phyloP scores from a whole-genome alignment of 2,329 filamentous ascomycete species.

The Corniculantispora saksenae region DNA sequence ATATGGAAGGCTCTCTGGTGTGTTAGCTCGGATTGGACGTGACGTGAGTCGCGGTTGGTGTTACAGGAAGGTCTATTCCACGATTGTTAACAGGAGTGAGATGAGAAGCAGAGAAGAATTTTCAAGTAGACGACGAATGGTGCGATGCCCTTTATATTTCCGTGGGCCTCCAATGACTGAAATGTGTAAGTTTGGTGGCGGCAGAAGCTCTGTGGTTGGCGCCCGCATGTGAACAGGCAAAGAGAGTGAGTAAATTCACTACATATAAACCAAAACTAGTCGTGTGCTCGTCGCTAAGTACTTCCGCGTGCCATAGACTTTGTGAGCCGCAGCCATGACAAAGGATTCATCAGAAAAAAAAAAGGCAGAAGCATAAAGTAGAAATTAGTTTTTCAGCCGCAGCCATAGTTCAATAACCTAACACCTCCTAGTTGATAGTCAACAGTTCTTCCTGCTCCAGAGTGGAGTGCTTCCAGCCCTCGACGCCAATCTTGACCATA shows the following conservation, averaged over 20 bases:
- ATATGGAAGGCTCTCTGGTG: background rate
- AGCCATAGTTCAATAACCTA: background rate
- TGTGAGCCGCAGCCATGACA: too few species aligned
- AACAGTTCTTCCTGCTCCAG: slow-evolving; percentile 34
- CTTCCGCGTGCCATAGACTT: too few species aligned
- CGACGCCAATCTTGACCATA: slow-evolving; percentile 37
- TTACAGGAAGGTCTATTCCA: too few species aligned
- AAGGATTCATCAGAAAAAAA: too few species aligned
- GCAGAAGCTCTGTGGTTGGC: background rate
- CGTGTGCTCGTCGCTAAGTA: too few species aligned
- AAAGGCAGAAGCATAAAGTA: too few species aligned
- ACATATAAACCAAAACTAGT: background rate
- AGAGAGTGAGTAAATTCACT: background rate
- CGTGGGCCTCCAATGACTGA: background rate
- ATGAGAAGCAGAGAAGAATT: too few species aligned
- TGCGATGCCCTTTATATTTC: background rate
- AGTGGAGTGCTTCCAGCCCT: slow-evolving; percentile 38
- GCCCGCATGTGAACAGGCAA: background rate
- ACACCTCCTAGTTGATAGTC: background rate
- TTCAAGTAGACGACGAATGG: too few species aligned
- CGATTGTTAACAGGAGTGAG: too few species aligned
- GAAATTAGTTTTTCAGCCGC: background rate
- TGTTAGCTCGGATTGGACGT: background rate
- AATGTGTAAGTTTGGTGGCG: background rate
- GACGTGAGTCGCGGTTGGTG: background rate